Conservation (phyloP, 1,284 basidiomycete species). For the Trichosporon coremiiforme region DNA sequence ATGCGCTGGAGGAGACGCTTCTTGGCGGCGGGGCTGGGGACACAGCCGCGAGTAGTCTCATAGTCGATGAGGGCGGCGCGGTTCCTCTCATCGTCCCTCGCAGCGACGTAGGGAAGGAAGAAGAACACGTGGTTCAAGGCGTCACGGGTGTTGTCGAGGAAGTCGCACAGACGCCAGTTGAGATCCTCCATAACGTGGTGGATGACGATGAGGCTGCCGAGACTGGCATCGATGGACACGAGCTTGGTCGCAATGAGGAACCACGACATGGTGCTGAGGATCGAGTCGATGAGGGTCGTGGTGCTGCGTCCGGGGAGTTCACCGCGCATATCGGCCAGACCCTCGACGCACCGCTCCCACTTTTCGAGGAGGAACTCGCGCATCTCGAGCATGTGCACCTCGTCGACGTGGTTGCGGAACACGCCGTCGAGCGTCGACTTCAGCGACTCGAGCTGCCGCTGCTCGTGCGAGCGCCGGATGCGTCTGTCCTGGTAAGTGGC, state of each 20-base stretch:
- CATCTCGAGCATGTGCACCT: background rate
- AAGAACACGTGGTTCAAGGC: slow-evolving; percentile 3
- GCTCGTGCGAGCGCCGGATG: background rate
- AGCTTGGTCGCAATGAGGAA: background rate
- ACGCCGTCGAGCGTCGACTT: background rate
- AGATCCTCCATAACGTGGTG: background rate
- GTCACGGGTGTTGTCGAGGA: background rate
- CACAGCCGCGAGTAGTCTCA: background rate
- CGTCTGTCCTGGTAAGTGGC: background rate
- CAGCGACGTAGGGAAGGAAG: background rate
- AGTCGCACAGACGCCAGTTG: background rate
- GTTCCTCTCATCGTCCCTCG: background rate
- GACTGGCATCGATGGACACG: background rate
- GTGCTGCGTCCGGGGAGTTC: background rate
- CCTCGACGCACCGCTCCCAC: background rate
- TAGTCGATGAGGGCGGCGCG: background rate
- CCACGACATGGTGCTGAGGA: background rate
- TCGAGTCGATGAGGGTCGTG: background rate
- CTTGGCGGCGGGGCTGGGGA: background rate
- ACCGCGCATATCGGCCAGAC: background rate
- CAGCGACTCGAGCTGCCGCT: background rate
- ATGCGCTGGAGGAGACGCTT: background rate
- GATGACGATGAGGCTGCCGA: slow-evolving; percentile 1
- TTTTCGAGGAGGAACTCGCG: slow-evolving; percentile 5
- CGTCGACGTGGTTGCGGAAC: background rate